Evolutionary conservation across 805 yeast species (phyloP), one percentile per base, ranked within the genome.

Genomic region (Ogataea nakhonphanomensis): DNA sequence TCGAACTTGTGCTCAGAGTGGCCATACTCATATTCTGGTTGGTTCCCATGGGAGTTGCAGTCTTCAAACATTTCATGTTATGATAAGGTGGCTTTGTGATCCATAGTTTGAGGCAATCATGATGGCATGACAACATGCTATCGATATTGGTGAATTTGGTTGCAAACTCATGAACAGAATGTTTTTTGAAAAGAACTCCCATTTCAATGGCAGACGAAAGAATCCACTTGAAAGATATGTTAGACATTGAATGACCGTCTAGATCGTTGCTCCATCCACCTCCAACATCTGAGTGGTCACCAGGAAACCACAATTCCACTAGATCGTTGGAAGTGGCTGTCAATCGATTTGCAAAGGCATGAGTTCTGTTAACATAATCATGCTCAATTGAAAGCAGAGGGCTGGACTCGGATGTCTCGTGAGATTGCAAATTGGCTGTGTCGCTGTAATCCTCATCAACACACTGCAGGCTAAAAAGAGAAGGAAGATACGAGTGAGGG

Each of bases 211-310:
- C 77, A 53, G 76, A 78, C 5, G 71, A 61, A 9, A 81, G 43
- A 56, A 81, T 75, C 87, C 87, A 81, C 44, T 81, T 65, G 17
- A 81, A 59, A 0, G 86, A 63, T 11, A 78, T 45, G 46, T 76
- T 71, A 0, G 84, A 67, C 11, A 76, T 44, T 15, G 57, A 51
- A 30, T 74, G 71, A 1, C 76, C 76, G 34, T 64, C 54, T 0
- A 43, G 25, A 53, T 75, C 80, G 4, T 65, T 57, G 1, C 65
- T 56, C 81, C 84, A 80, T 0, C 84, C 84, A 3, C 87, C 87
- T 2, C 88, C 88, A 50, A 77, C 62, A 57, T 81, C 87, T 8
- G 81, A 67, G 57, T 81, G 88, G 52, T 77, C 76, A 2, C 87
- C 89, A 1, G 84, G 76, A 50, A 81, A 81, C 81, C 82, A 81